Conservation (phyloP, 2,329 filamentous ascomycete species). For the Remersonia thermophila region DNA sequence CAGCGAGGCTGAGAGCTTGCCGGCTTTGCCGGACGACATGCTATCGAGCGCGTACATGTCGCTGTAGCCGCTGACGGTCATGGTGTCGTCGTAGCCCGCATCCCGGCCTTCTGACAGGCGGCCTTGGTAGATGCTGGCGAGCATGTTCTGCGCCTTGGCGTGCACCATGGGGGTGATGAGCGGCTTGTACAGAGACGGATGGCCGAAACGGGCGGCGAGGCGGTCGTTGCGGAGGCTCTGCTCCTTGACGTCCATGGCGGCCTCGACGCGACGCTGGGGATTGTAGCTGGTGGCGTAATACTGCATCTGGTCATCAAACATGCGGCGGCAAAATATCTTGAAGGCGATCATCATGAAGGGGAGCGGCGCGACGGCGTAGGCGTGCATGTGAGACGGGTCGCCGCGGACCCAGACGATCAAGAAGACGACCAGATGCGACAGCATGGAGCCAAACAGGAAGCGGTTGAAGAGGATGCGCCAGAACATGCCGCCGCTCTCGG, state of each 20-base stretch:
- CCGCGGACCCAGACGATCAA: constrained; percentile 62
- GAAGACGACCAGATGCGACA: constrained; percentile 69
- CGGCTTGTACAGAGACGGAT: constrained; percentile 80
- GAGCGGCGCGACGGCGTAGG: constrained; percentile 59
- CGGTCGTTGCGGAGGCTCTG: constrained; percentile 49
- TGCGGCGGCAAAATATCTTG: constrained; percentile 68
- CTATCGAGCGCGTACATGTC: constrained; percentile 69
- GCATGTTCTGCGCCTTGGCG: constrained; percentile 73
- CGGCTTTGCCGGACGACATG: constrained; percentile 58
- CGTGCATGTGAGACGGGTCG: constrained; percentile 44
- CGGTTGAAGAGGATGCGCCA: constrained; percentile 91
- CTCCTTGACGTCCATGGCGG: constrained; percentile 35
- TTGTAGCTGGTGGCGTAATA: constrained; percentile 63
- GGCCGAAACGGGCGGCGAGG: constrained; percentile 68
- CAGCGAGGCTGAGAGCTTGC: constrained; percentile 26
- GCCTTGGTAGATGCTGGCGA: constrained; percentile 77
- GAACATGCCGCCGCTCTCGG: constrained; percentile 83
- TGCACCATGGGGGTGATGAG: constrained; percentile 94
- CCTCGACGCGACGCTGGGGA: constrained; percentile 32
- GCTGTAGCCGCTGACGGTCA: constrained; percentile 60
- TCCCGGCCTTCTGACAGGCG: constrained; percentile 58
- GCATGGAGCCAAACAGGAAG: constrained; percentile 67
- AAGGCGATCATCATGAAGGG: constrained; percentile 69
- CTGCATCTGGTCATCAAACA: constrained; percentile 68
- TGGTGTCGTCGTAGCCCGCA: constrained; percentile 37